phyloP scores from a whole-genome alignment of 1,139 yeast species.

The Candida neerlandica region DNA sequence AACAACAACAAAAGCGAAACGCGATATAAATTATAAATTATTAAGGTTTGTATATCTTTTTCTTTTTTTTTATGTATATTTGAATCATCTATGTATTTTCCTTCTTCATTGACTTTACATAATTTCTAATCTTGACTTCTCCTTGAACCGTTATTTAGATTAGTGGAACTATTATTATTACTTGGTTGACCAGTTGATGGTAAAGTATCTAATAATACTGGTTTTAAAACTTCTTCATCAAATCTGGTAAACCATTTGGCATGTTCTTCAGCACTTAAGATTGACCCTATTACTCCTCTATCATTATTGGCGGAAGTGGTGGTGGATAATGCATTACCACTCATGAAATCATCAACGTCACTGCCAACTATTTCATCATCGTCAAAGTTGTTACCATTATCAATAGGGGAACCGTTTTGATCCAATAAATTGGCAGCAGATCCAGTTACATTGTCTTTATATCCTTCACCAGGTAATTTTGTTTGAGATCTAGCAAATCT shows the following conservation, averaged over 20 bases:
- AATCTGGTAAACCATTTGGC: slow-evolving; percentile 91
- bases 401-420: slow-evolving; percentile 5
- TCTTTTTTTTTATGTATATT: background rate
- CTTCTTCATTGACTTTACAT: background rate
- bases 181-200: slow-evolving; percentile 20
- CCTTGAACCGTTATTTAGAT: slow-evolving; percentile 10
- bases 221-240: slow-evolving; percentile 94
- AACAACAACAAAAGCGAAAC: background rate
- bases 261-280: slow-evolving; percentile 67
- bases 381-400: slow-evolving; percentile 19
- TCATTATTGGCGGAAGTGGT: background rate
- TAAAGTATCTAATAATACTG: slow-evolving; percentile 76
- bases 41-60: background rate
- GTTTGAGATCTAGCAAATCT: slow-evolving; percentile 23
- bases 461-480: slow-evolving; percentile 7
- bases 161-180: slow-evolving; percentile 7
- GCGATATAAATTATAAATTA: background rate
- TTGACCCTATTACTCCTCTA: slow-evolving; percentile 43
- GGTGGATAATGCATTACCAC: slow-evolving; percentile 8
- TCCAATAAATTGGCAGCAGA: slow-evolving; percentile 12
- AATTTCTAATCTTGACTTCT: slow-evolving; percentile 9
- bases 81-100: background rate
- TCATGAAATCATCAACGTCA: slow-evolving; percentile 43
- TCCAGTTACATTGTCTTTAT: slow-evolving; percentile 12
- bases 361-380: slow-evolving; percentile 40